Percentiles rank a stretch among this genome's conserved stretches.
phyloP scores from a whole-genome alignment of 805 yeast species.

The Saccharomycopsis malanga region DNA sequence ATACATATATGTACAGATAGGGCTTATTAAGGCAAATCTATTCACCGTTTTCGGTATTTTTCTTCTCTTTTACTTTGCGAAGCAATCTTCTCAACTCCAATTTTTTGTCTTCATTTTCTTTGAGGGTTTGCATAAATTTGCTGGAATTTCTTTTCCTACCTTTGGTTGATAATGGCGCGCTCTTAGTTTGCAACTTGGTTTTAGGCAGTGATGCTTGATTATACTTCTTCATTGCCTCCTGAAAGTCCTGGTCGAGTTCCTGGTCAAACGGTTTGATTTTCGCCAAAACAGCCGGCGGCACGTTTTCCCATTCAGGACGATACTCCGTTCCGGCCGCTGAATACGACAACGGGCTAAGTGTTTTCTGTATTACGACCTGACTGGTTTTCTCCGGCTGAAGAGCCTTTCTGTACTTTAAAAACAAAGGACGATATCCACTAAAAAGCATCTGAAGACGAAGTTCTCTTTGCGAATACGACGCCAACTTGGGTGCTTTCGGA shows the following conservation, averaged over 20 bases:
- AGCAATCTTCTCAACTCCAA: conserved; percentile 24
- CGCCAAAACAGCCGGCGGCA: conserved; percentile 13
- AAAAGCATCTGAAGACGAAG: conserved; percentile 14
- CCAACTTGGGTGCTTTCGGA: conserved; percentile 22
- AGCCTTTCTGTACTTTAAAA: conserved; percentile 9
- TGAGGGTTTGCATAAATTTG: conserved; percentile 3
- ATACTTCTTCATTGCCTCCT: background rate
- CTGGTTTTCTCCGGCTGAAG: background rate
- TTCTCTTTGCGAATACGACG: conserved; percentile 10
- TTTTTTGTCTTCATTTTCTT: conserved; percentile 12
- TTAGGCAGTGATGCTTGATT: background rate
- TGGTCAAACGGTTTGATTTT: conserved; percentile 16
- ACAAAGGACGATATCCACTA: conserved; percentile 21
- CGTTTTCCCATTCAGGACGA: conserved; percentile 20
- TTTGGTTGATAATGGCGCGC: conserved; percentile 1
- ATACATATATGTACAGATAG: too few relatives aligned
- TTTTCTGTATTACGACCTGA: conserved; percentile 9
- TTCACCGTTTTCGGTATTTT: background rate
- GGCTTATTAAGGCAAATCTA: too few relatives aligned
- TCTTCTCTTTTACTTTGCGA: conserved; percentile 49
- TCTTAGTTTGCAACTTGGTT: background rate
- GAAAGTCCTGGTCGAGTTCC: background rate
- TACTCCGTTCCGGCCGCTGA: conserved; percentile 20
- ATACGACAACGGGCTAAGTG: conserved; percentile 18
- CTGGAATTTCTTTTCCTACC: conserved; percentile 17